Evolutionary conservation across 2,329 filamentous ascomycete species (phyloP).

Genomic region (Colletotrichum tanaceti): DNA sequence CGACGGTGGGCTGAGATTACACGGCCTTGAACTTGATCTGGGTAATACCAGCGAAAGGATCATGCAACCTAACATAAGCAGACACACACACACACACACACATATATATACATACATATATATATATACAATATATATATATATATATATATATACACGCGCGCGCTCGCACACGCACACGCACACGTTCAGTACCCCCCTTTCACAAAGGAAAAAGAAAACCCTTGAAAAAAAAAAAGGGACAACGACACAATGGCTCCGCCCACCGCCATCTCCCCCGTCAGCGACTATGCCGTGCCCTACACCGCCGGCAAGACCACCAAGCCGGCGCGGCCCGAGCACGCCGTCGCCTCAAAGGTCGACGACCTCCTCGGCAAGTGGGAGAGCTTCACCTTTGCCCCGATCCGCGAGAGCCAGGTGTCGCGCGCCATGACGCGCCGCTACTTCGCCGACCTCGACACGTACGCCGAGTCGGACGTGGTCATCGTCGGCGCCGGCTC

Average conservation of each 20-base stretch:
- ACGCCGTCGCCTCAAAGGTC: constrained; percentile 53
- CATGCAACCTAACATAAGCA: constrained; percentile 68
- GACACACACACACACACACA: background rate
- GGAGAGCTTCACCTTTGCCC: constrained; percentile 83
- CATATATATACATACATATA: too few species aligned
- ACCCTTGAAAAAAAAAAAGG: background rate
- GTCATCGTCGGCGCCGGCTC: constrained; percentile 93
- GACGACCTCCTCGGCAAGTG: constrained; percentile 72
- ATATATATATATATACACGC: too few species aligned
- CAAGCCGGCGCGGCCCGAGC: constrained; percentile 59
- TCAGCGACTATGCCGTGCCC: constrained; percentile 56
- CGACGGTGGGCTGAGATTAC: constrained; percentile 76
- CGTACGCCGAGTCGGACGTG: constrained; percentile 90
- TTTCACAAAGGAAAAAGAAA: too few species aligned
- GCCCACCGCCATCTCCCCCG: constrained; percentile 73
- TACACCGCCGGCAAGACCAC: constrained; percentile 43
- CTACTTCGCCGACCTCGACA: constrained; percentile 91
- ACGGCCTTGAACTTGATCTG: constrained; percentile 96
- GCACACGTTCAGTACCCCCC: too few species aligned
- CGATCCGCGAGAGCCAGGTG: constrained; percentile 92
- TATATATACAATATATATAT: too few species aligned
- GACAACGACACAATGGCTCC: constrained; percentile 76
- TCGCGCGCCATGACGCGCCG: constrained; percentile 93
- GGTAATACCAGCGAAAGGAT: constrained; percentile 99
- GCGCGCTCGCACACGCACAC: background rate